A percentile compares a stretch with the other conserved stretches of the same genome.
Evolutionary conservation across 2,329 filamentous ascomycete genomes (phyloP).

Genomic region (Ilyonectria sp.): DNA sequence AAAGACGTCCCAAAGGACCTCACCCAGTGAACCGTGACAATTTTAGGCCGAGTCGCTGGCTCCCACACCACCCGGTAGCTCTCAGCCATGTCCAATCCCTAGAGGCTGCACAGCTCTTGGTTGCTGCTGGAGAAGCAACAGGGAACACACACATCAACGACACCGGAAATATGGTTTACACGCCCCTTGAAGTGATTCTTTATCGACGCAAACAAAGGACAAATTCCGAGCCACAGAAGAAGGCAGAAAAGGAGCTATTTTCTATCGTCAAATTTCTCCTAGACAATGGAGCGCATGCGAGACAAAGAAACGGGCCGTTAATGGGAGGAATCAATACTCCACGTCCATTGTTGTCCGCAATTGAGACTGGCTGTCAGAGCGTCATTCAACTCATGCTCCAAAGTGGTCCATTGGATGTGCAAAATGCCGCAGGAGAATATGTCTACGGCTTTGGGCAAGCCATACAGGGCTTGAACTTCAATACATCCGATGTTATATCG

Average conservation of each 20-base stretch:
- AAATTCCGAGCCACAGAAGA: too few relatives aligned
- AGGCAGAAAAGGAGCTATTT: neutral
- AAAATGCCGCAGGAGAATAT: too few relatives aligned
- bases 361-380: neutral
- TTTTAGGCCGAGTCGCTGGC: too few relatives aligned
- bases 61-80: slow-evolving; percentile 10
- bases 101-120: slow-evolving; percentile 16
- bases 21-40: too few relatives aligned
- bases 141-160: slow-evolving; percentile 18
- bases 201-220: neutral
- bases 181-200: slow-evolving; percentile 11
- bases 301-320: neutral
- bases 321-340: too few relatives aligned
- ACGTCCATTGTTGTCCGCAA: slow-evolving; percentile 9
- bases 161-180: neutral
- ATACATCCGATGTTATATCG: too few relatives aligned
- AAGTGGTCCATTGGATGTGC: too few relatives aligned
- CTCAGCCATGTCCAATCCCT: slow-evolving; percentile 17
- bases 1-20: neutral
- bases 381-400: too few relatives aligned
- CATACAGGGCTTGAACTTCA: too few relatives aligned
- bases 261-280: slow-evolving; percentile 7
- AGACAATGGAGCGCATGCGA: slow-evolving; percentile 1
- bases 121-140: neutral
- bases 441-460: too few relatives aligned